Base-by-base conservation (phyloP, 805 yeast species). In the Candida ponderosae region DNA sequence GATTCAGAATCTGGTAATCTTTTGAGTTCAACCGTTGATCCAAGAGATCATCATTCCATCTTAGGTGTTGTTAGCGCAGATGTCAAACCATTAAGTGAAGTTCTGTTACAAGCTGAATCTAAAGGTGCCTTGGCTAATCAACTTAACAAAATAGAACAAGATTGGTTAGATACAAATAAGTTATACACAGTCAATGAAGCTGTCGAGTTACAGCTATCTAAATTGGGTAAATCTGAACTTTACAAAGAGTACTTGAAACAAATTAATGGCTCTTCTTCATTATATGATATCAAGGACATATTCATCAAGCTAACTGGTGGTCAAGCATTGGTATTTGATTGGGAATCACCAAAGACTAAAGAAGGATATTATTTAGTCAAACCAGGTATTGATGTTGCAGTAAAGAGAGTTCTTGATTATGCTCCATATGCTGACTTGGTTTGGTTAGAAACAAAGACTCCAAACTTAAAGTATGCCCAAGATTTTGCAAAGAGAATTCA, bases 361-460 rank as follows among this genome's bases (percentile, higher is more conserved):
- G 81, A 75, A 42, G 83, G 83, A 3, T 70, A 70, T 50, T 71
- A 71, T 47, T 63, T 70, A 45, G 66, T 65, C 41, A 54, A 65
- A 39, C 59, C 70, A 1, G 72, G 81, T 17, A 62, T 73, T 46
- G 75, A 69, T 30, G 67, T 68, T 18, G 81, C 81, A 3, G 57
- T 76, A 31, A 67, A 71, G 47, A 63, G 83, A 38, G 72, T 75
- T 0, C 50, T 74, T 20, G 65, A 65, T 1, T 77, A 62, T 52
- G 75, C 79, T 6, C 81, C 81, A 13, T 71, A 72, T 41, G 68
- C 81, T 11, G 83, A 76, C 40, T 52, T 74, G 51, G 53, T 77
- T 18, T 77, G 83, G 83, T 59, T 76, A 15, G 81, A 78, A 48
- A 77, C 82, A 28, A 74, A 75, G 51, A 65, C 68, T 4, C 83